Conservation (phyloP, 2,329 filamentous ascomycete genomes). For the Colletotrichum shisoi region DNA sequence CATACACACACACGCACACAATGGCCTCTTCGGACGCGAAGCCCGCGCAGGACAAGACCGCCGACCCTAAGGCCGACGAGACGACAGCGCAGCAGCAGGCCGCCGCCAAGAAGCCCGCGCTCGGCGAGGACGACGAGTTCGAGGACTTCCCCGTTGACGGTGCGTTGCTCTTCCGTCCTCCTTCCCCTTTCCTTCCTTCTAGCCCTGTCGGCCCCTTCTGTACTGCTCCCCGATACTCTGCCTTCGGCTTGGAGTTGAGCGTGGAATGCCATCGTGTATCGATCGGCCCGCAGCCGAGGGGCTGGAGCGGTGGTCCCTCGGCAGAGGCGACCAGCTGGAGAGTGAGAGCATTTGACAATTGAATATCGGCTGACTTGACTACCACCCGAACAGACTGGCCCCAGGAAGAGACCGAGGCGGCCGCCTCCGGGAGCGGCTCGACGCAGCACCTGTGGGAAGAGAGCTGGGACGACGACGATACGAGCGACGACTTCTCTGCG, state of each 20-base stretch:
- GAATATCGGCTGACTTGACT: not conserved
- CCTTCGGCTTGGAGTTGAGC: not conserved
- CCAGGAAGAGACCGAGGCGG: constrained; percentile 82
- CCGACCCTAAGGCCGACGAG: constrained; percentile 54
- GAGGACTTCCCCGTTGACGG: constrained; percentile 98
- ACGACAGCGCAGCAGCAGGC: constrained; percentile 68
- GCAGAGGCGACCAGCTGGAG: not conserved
- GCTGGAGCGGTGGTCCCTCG: no score
- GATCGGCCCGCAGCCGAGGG: no score
- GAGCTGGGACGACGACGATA: constrained; percentile 99
- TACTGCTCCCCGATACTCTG: not conserved
- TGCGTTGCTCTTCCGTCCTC: constrained; percentile 52
- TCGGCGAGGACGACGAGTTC: constrained; percentile 98
- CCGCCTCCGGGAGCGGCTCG: constrained; percentile 72
- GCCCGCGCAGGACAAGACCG: constrained; percentile 45
- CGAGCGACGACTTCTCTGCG: constrained; percentile 92
- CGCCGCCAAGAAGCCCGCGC: constrained; percentile 56
- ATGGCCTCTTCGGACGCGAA: constrained; percentile 47
- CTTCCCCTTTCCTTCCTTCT: not conserved
- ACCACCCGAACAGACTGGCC: constrained; percentile 76
- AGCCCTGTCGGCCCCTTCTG: not conserved
- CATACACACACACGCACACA: constrained; percentile 25
- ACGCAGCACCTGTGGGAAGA: constrained; percentile 93
- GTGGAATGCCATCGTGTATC: not conserved
- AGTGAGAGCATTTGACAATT: not conserved